Percentiles rank a stretch among this genome's conserved stretches.
phyloP scores from a whole-genome alignment of 352 stramenopile genomes.

The Thalassiosira delicatula region DNA sequence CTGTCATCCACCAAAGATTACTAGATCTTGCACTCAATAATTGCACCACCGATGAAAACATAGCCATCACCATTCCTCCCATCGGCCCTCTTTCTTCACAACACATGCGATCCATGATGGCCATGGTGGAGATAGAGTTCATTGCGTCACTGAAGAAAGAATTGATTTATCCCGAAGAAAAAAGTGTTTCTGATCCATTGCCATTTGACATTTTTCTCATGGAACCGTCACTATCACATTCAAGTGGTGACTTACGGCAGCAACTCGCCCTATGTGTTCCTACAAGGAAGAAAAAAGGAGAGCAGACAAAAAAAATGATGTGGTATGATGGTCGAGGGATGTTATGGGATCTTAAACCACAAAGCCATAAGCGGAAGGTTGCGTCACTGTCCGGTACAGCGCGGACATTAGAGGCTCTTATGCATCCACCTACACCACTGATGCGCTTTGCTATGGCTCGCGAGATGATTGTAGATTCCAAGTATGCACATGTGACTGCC shows the following conservation, averaged over 20 bases:
- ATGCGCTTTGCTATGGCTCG: slow-evolving; percentile 32
- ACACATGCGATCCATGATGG: slow-evolving; percentile 28
- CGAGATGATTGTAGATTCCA: slow-evolving; percentile 24
- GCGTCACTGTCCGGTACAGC: slow-evolving; percentile 41
- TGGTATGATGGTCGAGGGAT: slow-evolving; percentile 33
- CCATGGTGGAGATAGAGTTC: slow-evolving; percentile 54
- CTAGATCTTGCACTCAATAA: slow-evolving; percentile 35
- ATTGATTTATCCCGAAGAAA: slow-evolving; percentile 39
- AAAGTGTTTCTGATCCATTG: slow-evolving; percentile 22
- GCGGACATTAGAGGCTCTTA: slow-evolving; percentile 40
- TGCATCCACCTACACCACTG: slow-evolving; percentile 9
- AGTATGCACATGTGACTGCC: neutral
- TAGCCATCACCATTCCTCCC: slow-evolving; percentile 12
- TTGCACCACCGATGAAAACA: slow-evolving; percentile 1
- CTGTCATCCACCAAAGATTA: slow-evolving; percentile 26
- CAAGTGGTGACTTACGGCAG: slow-evolving; percentile 13
- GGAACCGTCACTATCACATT: slow-evolving; percentile 24
- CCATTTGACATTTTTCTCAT: slow-evolving; percentile 54
- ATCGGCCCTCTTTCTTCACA: slow-evolving; percentile 28
- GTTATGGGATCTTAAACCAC: slow-evolving; percentile 38
- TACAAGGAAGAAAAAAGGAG: slow-evolving; percentile 27
- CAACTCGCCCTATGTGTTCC: slow-evolving; percentile 49
- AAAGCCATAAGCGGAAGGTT: slow-evolving; percentile 41
- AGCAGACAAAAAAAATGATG: slow-evolving; percentile 36
- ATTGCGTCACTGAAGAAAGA: slow-evolving; percentile 47